Evolutionary conservation across 2,329 filamentous ascomycete genomes (phyloP).

Genomic region (Albifimbria verrucaria): DNA sequence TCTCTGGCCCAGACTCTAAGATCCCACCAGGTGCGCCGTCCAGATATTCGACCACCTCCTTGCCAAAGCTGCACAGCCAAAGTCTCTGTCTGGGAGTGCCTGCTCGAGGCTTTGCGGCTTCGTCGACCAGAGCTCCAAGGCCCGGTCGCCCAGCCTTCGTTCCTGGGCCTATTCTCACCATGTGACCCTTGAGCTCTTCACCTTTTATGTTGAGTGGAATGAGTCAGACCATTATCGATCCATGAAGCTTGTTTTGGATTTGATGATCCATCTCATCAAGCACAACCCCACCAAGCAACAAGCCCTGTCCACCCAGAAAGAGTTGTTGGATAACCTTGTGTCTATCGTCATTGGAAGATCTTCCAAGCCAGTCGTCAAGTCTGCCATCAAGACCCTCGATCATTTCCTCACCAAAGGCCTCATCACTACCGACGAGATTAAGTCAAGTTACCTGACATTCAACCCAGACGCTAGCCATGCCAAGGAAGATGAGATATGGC

Average conservation of each 20-base stretch:
- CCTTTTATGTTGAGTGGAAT: conserved; percentile 65
- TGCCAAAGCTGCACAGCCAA: conserved; percentile 47
- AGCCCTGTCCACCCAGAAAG: conserved; percentile 35
- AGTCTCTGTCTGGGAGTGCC: conserved; percentile 52
- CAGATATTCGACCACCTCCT: conserved; percentile 48
- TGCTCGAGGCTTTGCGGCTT: conserved; percentile 59
- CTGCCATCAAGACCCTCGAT: conserved; percentile 64
- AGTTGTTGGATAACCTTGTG: conserved; percentile 50
- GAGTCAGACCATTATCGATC: conserved; percentile 63
- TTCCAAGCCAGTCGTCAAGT: conserved; percentile 64
- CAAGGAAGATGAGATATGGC: conserved; percentile 39
- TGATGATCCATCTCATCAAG: conserved; percentile 48
- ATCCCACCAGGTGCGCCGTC: conserved; percentile 21
- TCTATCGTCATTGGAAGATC: conserved; percentile 59
- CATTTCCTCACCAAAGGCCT: conserved; percentile 62
- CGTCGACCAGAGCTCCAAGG: conserved; percentile 56
- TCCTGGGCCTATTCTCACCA: conserved; percentile 49
- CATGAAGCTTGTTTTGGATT: conserved; percentile 60
- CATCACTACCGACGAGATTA: conserved; percentile 45
- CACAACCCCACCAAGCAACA: conserved; percentile 44
- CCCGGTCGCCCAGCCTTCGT: conserved; percentile 37
- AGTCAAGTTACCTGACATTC: conserved; percentile 38
- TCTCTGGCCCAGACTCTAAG: neutral
- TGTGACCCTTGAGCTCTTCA: conserved; percentile 49
- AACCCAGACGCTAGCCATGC: conserved; percentile 19